Evolutionary conservation across 306 rosid genomes (phyloP).

Genomic region (Sphenostylis stenocarpa): DNA sequence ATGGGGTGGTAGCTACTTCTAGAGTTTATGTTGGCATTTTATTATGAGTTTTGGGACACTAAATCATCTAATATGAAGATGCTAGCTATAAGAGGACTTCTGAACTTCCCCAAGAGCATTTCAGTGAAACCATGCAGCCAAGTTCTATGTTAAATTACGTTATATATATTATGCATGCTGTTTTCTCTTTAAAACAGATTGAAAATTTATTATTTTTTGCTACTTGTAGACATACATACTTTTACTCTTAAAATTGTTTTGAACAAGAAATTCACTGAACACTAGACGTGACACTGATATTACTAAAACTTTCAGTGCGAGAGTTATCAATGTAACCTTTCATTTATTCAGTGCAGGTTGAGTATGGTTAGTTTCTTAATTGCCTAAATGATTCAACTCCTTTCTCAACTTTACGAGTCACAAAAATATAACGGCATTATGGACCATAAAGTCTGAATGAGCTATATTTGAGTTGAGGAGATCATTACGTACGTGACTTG

Average conservation of each 20-base stretch:
- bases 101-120: neutral
- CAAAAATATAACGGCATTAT: neutral
- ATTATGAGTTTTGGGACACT: neutral
- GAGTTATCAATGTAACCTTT: neutral
- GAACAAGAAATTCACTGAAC: neutral
- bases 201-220: neutral
- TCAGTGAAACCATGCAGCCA: neutral
- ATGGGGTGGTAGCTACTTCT: neutral
- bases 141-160: neutral
- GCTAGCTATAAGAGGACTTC: neutral
- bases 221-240: neutral
- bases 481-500: neutral
- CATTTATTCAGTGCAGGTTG: conserved; percentile 18
- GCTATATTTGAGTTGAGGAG: neutral
- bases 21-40: neutral
- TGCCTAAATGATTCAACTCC: conserved; percentile 6
- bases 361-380: neutral
- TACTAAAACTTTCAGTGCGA: neutral
- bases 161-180: neutral
- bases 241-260: neutral
- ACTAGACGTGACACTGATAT: neutral
- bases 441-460: neutral
- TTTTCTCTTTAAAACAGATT: neutral
- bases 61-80: neutral
- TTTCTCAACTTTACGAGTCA: neutral